A percentile compares a stretch with the other conserved stretches of the same genome.
Evolutionary conservation across 2,329 filamentous ascomycete genomes (phyloP).

Genomic region (Cytospora piceae): DNA sequence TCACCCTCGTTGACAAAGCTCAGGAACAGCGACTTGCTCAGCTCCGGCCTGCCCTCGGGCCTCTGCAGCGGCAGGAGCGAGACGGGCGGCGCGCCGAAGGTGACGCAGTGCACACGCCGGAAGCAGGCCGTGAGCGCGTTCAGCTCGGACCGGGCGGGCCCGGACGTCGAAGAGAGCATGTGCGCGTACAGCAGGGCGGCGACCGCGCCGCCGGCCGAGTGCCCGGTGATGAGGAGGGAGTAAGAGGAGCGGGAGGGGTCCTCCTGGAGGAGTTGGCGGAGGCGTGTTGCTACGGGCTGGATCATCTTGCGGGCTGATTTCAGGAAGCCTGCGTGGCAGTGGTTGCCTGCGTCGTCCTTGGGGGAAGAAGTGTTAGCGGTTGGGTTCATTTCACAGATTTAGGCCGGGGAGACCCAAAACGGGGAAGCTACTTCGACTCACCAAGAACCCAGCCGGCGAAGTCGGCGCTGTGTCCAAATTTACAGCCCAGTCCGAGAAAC

Average conservation of each 20-base stretch:
- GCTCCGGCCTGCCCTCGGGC: conserved; percentile 48
- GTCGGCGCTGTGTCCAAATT: conserved; percentile 74
- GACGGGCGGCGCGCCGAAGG: conserved; percentile 82
- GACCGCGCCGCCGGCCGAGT: conserved; percentile 84
- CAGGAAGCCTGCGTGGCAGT: conserved; percentile 81
- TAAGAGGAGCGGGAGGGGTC: conserved; percentile 68
- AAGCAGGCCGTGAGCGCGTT: conserved; percentile 71
- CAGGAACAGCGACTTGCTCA: conserved; percentile 73
- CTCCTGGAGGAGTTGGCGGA: conserved; percentile 72
- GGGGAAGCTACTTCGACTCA: conserved; percentile 35
- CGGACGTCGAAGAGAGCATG: conserved; percentile 68
- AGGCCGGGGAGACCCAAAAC: conserved; percentile 17
- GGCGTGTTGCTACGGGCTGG: conserved; percentile 68
- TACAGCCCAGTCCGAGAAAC: conserved; percentile 84
- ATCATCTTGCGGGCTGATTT: conserved; percentile 77
- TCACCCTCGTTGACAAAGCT: conserved; percentile 87
- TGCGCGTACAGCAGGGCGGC: conserved; percentile 80
- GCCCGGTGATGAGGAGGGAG: conserved; percentile 81
- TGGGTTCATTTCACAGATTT: too few relatives aligned
- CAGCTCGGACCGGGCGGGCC: conserved; percentile 66
- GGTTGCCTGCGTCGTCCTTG: conserved; percentile 72
- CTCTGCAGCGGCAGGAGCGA: conserved; percentile 70
- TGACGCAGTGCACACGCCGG: conserved; percentile 80
- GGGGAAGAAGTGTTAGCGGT: conserved; percentile 21
- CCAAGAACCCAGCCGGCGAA: conserved; percentile 69